Conservation (phyloP, 257 asterid species). For the Scutellaria baicalensis region DNA sequence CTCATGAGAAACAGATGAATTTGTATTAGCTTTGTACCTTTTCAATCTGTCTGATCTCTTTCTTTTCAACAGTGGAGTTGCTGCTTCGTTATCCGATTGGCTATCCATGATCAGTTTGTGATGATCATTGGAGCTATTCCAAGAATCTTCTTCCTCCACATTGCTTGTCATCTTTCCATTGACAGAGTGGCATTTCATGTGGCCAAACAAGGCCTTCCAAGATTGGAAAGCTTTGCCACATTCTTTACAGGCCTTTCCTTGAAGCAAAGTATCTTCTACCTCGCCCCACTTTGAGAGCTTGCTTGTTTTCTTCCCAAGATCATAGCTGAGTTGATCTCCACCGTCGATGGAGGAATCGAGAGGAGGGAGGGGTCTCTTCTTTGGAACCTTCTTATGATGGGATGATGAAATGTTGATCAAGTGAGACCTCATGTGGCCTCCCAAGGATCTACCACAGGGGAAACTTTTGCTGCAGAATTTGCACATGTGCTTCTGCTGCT, state of each 20-base stretch:
- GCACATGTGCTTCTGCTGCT: conserved; percentile 37
- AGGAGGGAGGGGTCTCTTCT: conserved; percentile 44
- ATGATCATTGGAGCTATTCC: conserved; percentile 22
- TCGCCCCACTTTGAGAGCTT: conserved; percentile 21
- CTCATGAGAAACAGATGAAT: conserved; percentile 46
- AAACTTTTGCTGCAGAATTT: conserved; percentile 56
- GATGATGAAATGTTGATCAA: conserved; percentile 42
- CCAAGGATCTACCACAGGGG: conserved; percentile 35
- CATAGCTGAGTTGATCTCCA: conserved; percentile 8
- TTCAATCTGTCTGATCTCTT: conserved; percentile 59
- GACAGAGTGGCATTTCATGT: conserved; percentile 78
- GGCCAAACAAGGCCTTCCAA: conserved; percentile 85
- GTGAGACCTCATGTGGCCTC: conserved; percentile 76
- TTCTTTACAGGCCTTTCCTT: conserved; percentile 48
- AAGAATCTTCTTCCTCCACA: conserved; percentile 41
- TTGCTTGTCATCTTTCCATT: conserved; percentile 17
- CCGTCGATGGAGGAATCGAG: neutral
- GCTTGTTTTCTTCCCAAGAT: conserved; percentile 20
- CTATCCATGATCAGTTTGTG: conserved; percentile 28
- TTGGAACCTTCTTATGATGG: conserved; percentile 17
- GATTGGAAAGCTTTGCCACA: conserved; percentile 79
- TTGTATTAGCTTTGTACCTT: conserved; percentile 45
- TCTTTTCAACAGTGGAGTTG: conserved; percentile 25
- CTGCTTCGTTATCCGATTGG: conserved; percentile 47
- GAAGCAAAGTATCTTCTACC: conserved; percentile 26